Evolutionary conservation across 305 asterid species (phyloP).

Genomic region (Fraxinus floribunda): DNA sequence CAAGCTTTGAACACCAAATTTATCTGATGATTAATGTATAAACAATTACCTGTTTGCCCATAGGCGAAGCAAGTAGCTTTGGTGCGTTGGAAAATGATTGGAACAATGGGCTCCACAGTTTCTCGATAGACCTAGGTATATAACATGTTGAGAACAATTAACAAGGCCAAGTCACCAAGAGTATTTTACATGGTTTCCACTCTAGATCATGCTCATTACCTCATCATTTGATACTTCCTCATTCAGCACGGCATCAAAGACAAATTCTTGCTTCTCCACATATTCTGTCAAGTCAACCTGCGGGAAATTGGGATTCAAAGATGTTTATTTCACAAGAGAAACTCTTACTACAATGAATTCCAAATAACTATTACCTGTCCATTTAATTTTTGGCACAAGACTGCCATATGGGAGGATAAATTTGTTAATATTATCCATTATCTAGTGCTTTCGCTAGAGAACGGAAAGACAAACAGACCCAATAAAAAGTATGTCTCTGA

Average conservation of each 20-base stretch:
- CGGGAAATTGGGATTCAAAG: constrained; percentile 26
- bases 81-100: constrained; percentile 94
- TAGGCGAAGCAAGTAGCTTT: constrained; percentile 99
- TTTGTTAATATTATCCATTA: not conserved
- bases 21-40: not conserved
- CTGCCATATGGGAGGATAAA: not conserved
- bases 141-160: not conserved
- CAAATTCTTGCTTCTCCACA: constrained; percentile 95
- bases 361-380: not conserved
- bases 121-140: constrained; percentile 76
- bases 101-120: constrained; percentile 97
- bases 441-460: constrained; percentile 1
- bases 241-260: constrained; percentile 94
- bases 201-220: constrained; percentile 39
- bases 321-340: not conserved
- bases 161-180: not conserved
- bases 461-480: not conserved
- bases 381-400: not conserved
- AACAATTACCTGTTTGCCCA: constrained; percentile 89
- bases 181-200: not conserved
- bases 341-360: constrained; percentile 1
- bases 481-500: constrained; percentile 1
- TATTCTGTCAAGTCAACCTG: constrained; percentile 93
- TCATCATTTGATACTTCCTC: constrained; percentile 97
- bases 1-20: not conserved